A percentile compares a stretch with the other conserved stretches of the same genome.
These are phyloP conservation scores for Gnetum montanum DNA, from an alignment of 75 land plant species.

Conservation along the genomic window DNA sequence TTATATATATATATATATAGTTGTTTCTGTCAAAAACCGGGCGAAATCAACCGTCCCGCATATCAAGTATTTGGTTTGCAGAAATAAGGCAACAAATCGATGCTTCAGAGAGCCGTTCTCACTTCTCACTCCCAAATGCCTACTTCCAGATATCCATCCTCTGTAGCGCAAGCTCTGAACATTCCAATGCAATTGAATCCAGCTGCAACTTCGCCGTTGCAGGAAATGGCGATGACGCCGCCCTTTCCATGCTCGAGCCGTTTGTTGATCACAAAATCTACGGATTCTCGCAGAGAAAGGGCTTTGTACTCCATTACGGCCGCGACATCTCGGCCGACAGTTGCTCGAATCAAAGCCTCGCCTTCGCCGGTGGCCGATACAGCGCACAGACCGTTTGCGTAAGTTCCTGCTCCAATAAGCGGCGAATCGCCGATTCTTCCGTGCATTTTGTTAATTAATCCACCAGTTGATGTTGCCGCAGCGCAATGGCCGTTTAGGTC, in stretches of 20 bases:
- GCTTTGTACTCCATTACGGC: conserved; percentile 92
- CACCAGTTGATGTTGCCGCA: conserved; percentile 92
- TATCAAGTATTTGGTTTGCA: no score
- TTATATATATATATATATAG: no score
- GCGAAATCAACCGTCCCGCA: no score
- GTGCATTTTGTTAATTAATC: conserved; percentile 77
- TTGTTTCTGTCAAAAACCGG: no score
- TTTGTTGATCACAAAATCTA: conserved; percentile 47
- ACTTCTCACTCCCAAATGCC: conserved; percentile 43
- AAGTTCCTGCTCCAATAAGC: conserved; percentile 82
- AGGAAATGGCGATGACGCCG: conserved; percentile 77
- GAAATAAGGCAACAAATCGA: no score
- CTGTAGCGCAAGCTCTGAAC: conserved; percentile 76
- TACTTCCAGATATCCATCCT: conserved; percentile 65
- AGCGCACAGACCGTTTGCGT: conserved; percentile 70
- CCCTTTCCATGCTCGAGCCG: conserved; percentile 57
- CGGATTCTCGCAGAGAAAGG: conserved; percentile 60
- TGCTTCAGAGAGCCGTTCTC: no score
- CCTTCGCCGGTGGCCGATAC: conserved; percentile 94
- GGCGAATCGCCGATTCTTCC: conserved; percentile 99
- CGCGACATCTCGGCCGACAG: conserved; percentile 74
- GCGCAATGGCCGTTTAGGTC: conserved; percentile 74
- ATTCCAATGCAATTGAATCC: conserved; percentile 76
- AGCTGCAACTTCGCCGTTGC: conserved; percentile 58
- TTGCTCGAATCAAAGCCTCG: conserved; percentile 70